Base-by-base conservation (phyloP, 352 stramenopile genomes). In the Phytophthora tubulina region DNA sequence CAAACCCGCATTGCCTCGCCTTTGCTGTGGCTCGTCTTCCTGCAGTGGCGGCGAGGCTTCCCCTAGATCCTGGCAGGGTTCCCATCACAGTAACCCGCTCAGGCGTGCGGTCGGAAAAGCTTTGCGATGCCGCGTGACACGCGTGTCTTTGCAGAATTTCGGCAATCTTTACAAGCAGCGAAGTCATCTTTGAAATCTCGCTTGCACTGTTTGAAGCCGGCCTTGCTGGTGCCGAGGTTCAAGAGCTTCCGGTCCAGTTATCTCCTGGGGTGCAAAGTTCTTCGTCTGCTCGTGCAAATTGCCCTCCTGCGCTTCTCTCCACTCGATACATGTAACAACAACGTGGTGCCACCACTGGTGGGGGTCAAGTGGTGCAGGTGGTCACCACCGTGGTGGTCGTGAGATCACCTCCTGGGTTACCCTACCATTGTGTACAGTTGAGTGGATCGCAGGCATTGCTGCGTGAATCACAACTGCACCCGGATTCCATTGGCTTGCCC, bases 91-190 rank as follows among this genome's bases (percentile, higher is more conserved):
- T 27, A 54, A 54, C n/a, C 30, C 58, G 57, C 46, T 61, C 57
- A 44, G 57, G 21, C 50, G 50, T 67, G 41, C 49, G n/a, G 56
- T 46, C 49, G 45, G 49, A 57, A 62, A 70, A 56, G 42, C 42
- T 70, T 60, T 73, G 44, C 66, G 55, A 68, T 53, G 50, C 15
- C 32, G 35, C 51, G 58, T 56, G 46, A 55, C 51, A 54, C 15
- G 59, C 59, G 66, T 73, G 44, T 65, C 66, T 70, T 63, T 70
- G 60, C 42, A 27, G 46, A 61, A 53, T 39, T 38, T 38, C 9
- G 52, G 41, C 46, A 50, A 50, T 67, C 46, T 68, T 55, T 58
- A 65, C 55, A 31, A 33, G 21, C 62, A 51, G 39, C 42, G 17
- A 46, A 41, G 46, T 32, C 46, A 45, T 27, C 36, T 38, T 54